These are phyloP conservation scores for Thielaviopsis punctulata DNA, from an alignment of 2,329 filamentous ascomycete genomes.

Conservation along the genomic window DNA sequence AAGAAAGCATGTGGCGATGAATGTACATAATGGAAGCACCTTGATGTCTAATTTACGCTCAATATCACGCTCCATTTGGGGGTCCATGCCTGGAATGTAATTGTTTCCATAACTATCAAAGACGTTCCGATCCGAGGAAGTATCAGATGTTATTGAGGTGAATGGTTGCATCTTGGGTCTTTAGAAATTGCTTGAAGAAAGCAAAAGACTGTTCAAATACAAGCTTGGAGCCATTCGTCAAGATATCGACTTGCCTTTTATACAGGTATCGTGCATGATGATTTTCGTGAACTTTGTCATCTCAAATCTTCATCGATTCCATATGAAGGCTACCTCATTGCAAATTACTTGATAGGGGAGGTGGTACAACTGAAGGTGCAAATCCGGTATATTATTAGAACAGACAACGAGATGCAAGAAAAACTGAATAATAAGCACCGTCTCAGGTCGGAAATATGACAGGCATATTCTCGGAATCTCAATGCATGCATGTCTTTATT, in stretches of 20 bases:
- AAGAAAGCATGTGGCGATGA: not conserved
- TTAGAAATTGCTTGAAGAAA: not conserved
- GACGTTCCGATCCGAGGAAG: not conserved
- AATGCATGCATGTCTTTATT: too few species aligned
- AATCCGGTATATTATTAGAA: too few species aligned
- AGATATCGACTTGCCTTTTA: not conserved
- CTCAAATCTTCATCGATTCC: not conserved
- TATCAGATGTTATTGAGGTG: not conserved
- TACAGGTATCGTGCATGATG: not conserved
- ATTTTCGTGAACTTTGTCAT: not conserved
- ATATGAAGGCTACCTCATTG: not conserved
- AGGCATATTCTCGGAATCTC: too few species aligned
- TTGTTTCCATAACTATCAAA: not conserved
- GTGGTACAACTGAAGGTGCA: not conserved
- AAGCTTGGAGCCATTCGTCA: not conserved
- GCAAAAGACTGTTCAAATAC: not conserved
- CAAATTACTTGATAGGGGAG: not conserved
- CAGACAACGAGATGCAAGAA: too few species aligned
- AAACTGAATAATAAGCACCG: too few species aligned
- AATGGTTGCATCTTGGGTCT: not conserved
- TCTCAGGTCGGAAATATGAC: too few species aligned
- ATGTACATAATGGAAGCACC: not conserved
- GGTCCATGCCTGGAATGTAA: slow-evolving; percentile 4
- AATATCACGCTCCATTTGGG: not conserved
- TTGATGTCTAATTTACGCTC: not conserved